Conservation (phyloP, 2,329 filamentous ascomycete species). For the Alternaria gansuensis region DNA sequence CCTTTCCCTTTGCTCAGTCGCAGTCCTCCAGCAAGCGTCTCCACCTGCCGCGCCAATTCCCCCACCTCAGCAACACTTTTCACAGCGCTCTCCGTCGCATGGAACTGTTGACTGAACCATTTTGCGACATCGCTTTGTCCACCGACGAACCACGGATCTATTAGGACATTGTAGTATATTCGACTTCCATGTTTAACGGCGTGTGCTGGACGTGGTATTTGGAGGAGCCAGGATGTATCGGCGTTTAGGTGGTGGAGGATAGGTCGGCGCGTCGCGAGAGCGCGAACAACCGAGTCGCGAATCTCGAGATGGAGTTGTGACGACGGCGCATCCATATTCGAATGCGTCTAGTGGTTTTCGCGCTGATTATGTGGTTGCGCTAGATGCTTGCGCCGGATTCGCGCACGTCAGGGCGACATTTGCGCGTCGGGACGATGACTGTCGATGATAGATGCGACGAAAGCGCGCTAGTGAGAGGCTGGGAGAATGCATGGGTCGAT, state of each 20-base stretch:
- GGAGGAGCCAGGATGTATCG: constrained; percentile 73
- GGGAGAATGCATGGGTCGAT: constrained; percentile 13
- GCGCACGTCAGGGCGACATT: constrained; percentile 36
- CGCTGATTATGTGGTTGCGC: constrained; percentile 9
- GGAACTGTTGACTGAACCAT: constrained; percentile 73
- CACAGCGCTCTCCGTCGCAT: constrained; percentile 64
- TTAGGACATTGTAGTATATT: constrained; percentile 69
- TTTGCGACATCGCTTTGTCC: constrained; percentile 69
- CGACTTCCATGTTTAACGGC: constrained; percentile 55
- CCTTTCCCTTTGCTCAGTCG: constrained; percentile 29
- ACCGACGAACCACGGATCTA: constrained; percentile 72
- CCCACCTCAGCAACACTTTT: constrained; percentile 66
- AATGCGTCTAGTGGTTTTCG: background rate
- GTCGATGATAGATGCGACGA: constrained; percentile 10
- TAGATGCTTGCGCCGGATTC: constrained; percentile 17
- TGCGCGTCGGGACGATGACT: constrained; percentile 12
- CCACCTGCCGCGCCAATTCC: constrained; percentile 60
- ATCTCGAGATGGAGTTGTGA: constrained; percentile 56
- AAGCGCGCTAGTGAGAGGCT: constrained; percentile 27
- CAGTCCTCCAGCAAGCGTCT: constrained; percentile 52
- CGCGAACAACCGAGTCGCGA: constrained; percentile 51
- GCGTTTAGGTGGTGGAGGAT: constrained; percentile 72
- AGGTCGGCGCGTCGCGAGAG: constrained; percentile 58
- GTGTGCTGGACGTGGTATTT: constrained; percentile 64
- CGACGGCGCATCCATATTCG: constrained; percentile 47